Evolutionary conservation across 495 filamentous ascomycete genomes (phyloP), one percentile per base, ranked within the genome.

Genomic region (Terfezia boudieri): DNA sequence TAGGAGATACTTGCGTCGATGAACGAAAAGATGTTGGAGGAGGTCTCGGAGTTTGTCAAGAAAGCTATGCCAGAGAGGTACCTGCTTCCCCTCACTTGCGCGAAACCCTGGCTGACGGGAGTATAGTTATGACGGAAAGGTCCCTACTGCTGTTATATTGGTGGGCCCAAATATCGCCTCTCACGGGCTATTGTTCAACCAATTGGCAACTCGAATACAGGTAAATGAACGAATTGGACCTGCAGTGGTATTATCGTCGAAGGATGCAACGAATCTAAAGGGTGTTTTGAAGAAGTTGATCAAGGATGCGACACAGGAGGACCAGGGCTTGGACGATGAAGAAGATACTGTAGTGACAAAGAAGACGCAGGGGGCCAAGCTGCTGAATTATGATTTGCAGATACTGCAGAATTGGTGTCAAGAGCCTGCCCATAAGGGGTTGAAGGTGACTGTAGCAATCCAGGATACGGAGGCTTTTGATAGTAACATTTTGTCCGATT

Each of bases 401-500:
- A 74, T 83, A n/a, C 71, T 98, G 8, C 68, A 80, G 54, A 76
- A 79, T 35, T 72, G 70, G 64, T 62, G 55, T 41, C 53, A 49
- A n/a, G 72, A 86, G 12, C 71, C 71, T 48, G 68, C 68, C 52
- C 71, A 76, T 46, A 64, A 68, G 9, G 73, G 74, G 26, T 69
- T 74, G 37, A 77, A 79, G 55, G 71, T 94, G 36, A 71, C 89
- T 8, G 65, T 98, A 20, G 80, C 81, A 12, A 80, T 98, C 52
- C 79, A 84, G 61, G 92, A 96, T 64, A 92, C 83, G 56, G 92
- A 98, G 67, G 88, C 82, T 6, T 95, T 96, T 63, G 87, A 95
- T 61, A 75, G 74, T 37, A 71, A 67, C n/a, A 66, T 95, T 32
- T 67, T 96, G 36, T 78, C 76, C 1, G 86, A 95, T 64, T 65